Evolutionary conservation across 352 stramenopile species (phyloP), one percentile per base, ranked within the genome.

Genomic region (Globisporangium cystogenes): DNA sequence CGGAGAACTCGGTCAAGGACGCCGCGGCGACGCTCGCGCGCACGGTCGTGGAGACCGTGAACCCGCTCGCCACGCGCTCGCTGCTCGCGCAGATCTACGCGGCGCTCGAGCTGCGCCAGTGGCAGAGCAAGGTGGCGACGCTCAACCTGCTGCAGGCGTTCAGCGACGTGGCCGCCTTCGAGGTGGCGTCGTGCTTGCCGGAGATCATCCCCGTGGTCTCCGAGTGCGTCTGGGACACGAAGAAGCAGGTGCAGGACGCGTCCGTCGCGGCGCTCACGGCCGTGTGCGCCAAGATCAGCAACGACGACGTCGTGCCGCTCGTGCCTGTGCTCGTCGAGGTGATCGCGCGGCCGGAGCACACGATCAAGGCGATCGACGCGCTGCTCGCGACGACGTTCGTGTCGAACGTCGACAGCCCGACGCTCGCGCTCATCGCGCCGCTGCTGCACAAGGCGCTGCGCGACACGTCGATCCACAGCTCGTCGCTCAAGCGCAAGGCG

Each of bases 231-330:
- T 98, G 95, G 90, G 97, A 99, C 74, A 99, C 96, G 12, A 98
- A 98, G 74, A 98, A 98, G 72, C 93, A 99, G 65, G 95, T 99
- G 35, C 98, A 98, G 85, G 65, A 86, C 15, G 95, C 95, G 35
- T 89, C 96, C 24, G 97, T 94, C 53, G 81, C 83, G 11, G 96
- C 96, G 40, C 98, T 99, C 89, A 91, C 87, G 49, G 90, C 89
- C 62, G 90, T 97, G 7, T 97, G 97, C 67, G 87, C 97, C 56
- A 94, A 98, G 24, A 98, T 99, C 55, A 96, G 94, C 65, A 99
- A 99, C 94, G 90, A 89, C 62, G 97, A 99, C 85, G 98, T 99
- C 63, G 96, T 99, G 76, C 96, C 98, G 57, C 99, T 99, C 81
- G 99, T 98, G 48, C 90, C 82, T 3, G 96, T 97, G 52, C 96